These are phyloP conservation scores for Hypoxylon lienhwacheense DNA, from an alignment of 495 filamentous ascomycete genomes.

Conservation along the genomic window DNA sequence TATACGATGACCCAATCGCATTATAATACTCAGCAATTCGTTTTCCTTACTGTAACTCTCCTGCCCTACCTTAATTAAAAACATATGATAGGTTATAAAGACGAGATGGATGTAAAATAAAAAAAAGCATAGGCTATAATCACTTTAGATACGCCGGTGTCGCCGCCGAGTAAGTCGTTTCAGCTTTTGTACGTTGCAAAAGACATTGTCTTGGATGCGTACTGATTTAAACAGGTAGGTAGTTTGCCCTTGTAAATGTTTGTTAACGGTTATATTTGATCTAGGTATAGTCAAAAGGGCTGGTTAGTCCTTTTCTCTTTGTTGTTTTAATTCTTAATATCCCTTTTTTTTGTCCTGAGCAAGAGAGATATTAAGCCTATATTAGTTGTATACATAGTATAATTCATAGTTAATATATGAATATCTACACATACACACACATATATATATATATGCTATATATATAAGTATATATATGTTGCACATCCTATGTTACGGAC, in stretches of 20 bases:
- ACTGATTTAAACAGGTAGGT: background rate
- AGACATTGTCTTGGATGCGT: background rate
- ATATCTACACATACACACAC: no score
- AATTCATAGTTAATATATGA: no score
- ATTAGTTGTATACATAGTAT: no score
- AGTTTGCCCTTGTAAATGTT: no score
- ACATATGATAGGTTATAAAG: background rate
- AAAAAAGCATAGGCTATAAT: background rate
- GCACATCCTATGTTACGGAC: no score
- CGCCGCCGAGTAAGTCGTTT: background rate
- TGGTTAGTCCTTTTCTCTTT: no score
- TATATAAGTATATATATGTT: no score
- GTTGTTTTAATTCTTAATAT: no score
- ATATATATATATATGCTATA: no score
- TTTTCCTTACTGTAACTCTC: background rate
- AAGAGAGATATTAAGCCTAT: no score
- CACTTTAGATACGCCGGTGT: background rate
- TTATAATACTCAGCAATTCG: background rate
- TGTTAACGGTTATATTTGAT: no score
- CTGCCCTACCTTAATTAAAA: constrained; percentile 7
- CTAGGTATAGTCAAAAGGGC: background rate
- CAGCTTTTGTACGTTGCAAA: background rate
- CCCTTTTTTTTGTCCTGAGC: no score
- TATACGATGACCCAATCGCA: constrained; percentile 12
- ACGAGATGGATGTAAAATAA: background rate